These are phyloP conservation scores for Collybia nuda DNA, from an alignment of 768 basidiomycete genomes.

Conservation along the genomic window DNA sequence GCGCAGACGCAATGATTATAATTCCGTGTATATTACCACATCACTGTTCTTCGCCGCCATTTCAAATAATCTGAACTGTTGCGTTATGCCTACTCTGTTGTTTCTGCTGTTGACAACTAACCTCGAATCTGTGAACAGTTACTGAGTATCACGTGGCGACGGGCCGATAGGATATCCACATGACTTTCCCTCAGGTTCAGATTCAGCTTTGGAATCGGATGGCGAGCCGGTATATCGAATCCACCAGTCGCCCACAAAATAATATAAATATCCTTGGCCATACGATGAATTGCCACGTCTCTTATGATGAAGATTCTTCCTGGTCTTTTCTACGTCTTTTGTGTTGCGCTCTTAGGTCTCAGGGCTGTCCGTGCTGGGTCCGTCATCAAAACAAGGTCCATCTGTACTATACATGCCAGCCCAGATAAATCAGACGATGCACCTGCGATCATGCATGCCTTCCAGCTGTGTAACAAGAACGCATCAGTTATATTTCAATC, in stretches of 20 bases:
- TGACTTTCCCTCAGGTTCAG: not conserved
- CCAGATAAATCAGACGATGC: conserved; percentile 20
- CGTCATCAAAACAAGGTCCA: conserved; percentile 4
- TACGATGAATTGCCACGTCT: not conserved
- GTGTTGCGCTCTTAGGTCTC: conserved; percentile 14
- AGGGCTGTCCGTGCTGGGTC: conserved; percentile 5
- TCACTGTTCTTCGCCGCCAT: not conserved
- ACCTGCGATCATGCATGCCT: conserved; percentile 21
- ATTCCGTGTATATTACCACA: conserved; percentile 9
- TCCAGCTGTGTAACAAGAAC: conserved; percentile 12
- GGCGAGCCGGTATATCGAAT: not conserved
- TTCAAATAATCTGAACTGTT: not conserved
- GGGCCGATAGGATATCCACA: conserved; percentile 1
- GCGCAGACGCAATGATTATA: conserved; percentile 75
- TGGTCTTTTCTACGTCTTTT: conserved; percentile 14
- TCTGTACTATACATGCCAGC: conserved; percentile 18
- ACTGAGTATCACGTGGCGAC: not conserved
- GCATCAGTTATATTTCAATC: conserved; percentile 26
- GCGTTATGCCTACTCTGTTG: not conserved
- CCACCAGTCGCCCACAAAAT: not conserved
- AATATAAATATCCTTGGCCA: not conserved
- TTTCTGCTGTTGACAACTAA: not conserved
- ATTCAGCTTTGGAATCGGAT: not conserved
- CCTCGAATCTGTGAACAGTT: not conserved
- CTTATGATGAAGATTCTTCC: conserved; percentile 13